Conservation (phyloP, 1,284 basidiomycete species). For the Apiotrichum veenhuisii region DNA sequence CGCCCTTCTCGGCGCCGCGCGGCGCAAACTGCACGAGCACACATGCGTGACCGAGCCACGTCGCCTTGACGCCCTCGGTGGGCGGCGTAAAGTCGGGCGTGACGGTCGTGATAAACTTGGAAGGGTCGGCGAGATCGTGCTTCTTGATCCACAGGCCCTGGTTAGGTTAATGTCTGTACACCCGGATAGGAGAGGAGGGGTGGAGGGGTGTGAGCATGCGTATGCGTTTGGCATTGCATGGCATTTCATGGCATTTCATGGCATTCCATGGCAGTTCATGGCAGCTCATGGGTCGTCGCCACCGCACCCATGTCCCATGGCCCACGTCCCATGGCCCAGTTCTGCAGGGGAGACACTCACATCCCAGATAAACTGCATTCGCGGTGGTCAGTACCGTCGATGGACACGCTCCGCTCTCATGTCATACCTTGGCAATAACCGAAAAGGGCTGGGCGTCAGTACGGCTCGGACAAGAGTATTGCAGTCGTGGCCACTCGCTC, state of each 20-base stretch:
- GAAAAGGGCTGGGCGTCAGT: neutral
- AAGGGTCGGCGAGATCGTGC: slow-evolving; percentile 28
- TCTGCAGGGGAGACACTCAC: no score
- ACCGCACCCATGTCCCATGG: no score
- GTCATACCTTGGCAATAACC: slow-evolving; percentile 17
- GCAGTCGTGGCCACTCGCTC: neutral
- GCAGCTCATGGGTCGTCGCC: neutral
- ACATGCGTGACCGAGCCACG: slow-evolving; percentile 69
- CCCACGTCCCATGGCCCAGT: no score
- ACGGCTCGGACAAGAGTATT: no score
- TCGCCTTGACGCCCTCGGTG: slow-evolving; percentile 56
- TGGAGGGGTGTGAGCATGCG: no score
- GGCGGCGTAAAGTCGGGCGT: slow-evolving; percentile 10
- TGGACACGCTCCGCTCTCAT: neutral
- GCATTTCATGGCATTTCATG: no score
- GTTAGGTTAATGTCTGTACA: neutral
- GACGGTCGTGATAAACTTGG: slow-evolving; percentile 8
- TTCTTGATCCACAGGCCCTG: slow-evolving; percentile 17
- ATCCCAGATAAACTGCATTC: slow-evolving; percentile 13
- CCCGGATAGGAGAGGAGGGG: no score
- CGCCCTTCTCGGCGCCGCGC: slow-evolving; percentile 31
- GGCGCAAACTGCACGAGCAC: slow-evolving; percentile 61
- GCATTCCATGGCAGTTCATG: neutral
- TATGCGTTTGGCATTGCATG: no score
- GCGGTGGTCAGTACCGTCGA: slow-evolving; percentile 8